A percentile compares a stretch with the other conserved stretches of the same genome.
Conservation (phyloP, 2,329 filamentous ascomycete species). For the Neofusicoccum laricinum region DNA sequence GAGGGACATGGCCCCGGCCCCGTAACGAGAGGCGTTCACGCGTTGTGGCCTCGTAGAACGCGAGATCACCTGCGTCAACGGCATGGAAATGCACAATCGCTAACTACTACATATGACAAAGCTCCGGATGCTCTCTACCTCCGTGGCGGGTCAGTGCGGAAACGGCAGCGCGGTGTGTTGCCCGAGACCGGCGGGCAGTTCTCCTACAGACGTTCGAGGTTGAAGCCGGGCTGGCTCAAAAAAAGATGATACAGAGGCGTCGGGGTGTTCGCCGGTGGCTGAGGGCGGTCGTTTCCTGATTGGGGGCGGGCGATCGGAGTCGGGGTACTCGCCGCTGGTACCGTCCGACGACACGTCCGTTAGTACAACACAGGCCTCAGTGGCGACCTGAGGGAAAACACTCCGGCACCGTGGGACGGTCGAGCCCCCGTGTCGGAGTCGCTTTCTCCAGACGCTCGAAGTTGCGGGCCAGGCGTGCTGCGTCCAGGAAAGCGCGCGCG, state of each 20-base stretch:
- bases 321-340: constrained; percentile 1
- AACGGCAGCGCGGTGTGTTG: not conserved
- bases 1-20: not conserved
- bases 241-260: not conserved
- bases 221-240: not conserved
- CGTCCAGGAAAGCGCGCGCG: not conserved
- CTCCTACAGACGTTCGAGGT: constrained; percentile 1
- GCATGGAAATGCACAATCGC: no score
- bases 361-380: not conserved
- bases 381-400: not conserved
- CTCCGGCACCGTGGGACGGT: not conserved
- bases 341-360: not conserved
- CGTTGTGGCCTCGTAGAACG: not conserved
- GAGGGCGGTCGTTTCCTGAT: not conserved
- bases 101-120: no score
- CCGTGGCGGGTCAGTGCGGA: no score
- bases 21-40: not conserved
- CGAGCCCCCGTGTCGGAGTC: constrained; percentile 9
- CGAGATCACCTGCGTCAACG: no score
- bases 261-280: not conserved
- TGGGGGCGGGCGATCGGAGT: not conserved
- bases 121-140: no score
- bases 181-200: not conserved
- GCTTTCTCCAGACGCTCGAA: constrained; percentile 2
- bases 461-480: not conserved